phyloP scores from a whole-genome alignment of 2,329 filamentous ascomycete genomes.

The Cordyceps farinosa region DNA sequence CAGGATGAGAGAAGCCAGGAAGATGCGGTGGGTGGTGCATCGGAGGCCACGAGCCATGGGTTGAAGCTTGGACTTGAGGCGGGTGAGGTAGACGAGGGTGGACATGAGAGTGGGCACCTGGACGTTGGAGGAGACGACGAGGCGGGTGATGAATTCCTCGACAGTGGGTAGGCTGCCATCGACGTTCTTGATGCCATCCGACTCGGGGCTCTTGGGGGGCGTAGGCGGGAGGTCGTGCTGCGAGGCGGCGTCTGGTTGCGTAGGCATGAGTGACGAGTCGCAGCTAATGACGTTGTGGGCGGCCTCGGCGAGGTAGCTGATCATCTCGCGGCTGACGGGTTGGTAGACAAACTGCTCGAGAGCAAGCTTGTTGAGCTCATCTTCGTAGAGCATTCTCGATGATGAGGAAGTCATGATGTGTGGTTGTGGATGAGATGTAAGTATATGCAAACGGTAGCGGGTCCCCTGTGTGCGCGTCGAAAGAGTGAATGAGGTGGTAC shows the following conservation, averaged over 20 bases:
- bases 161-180: constrained; percentile 68
- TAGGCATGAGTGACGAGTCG: constrained; percentile 58
- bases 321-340: constrained; percentile 73
- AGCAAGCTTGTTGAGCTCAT: constrained; percentile 66
- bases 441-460: background rate
- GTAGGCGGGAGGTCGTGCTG: constrained; percentile 41
- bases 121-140: constrained; percentile 90
- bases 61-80: constrained; percentile 79
- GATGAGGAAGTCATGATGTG: constrained; percentile 42
- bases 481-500: constrained; percentile 12
- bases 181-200: constrained; percentile 36
- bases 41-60: constrained; percentile 93
- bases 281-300: constrained; percentile 77
- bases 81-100: constrained; percentile 85
- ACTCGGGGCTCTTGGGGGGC: constrained; percentile 48
- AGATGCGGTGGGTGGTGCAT: constrained; percentile 97
- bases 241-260: constrained; percentile 31
- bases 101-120: constrained; percentile 98
- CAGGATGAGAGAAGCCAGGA: constrained; percentile 79
- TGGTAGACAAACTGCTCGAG: constrained; percentile 78
- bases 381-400: constrained; percentile 42
- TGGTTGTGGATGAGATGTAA: constrained; percentile 18
- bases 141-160: constrained; percentile 85
- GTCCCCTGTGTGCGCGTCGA: constrained; percentile 2
- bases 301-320: constrained; percentile 69